Evolutionary conservation across 139 green algal species (phyloP), one percentile per base, ranked within the genome.

Genomic region (Desmodesmus armatus): DNA sequence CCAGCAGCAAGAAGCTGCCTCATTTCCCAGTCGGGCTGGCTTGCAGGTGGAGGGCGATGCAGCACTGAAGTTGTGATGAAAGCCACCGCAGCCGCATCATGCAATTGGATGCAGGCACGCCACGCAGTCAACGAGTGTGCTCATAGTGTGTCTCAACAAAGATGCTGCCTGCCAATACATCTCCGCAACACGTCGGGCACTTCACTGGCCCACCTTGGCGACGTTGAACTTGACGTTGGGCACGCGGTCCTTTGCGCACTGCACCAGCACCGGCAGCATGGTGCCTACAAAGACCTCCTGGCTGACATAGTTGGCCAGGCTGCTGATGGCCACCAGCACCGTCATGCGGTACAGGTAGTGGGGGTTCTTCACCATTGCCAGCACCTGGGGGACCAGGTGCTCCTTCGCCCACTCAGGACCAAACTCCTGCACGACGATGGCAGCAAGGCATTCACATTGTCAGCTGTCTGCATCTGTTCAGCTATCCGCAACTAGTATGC

Each of bases 311-410:
- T 91, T 89, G 11, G 97, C 94, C 31, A 99, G 92, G 47, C 92
- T 86, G 35, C 90, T 91, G 37, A 99, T 92, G 15, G 96, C 92
- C 3, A 82, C 82, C 19, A 99, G 90, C 37, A 98, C 90, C 11
- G 96, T 99, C 92, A 98, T 98, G 65, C 97, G 92, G 91, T 98
- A 97, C 69, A 99, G 89, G 92, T 99, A 99, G 90, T 99, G 96
- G 11, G 92, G 90, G 67, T 86, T 80, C 40, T 80, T 80, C 43
- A 85, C 66, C 78, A 85, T 88, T 29, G n/a, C 40, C 43, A 73
- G 71, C 73, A 96, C 94, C 87, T 93, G 85, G 1, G 96, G 97
- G 19, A 99, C 91, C 40, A 99, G 90, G 89, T 99, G 91, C 35
- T 97, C 91, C 67, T 92, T 91, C 0, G 97, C 92, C 97, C 97